phyloP scores from a whole-genome alignment of 371 early-diverging fungal genomes.

The Mortierella sp. region DNA sequence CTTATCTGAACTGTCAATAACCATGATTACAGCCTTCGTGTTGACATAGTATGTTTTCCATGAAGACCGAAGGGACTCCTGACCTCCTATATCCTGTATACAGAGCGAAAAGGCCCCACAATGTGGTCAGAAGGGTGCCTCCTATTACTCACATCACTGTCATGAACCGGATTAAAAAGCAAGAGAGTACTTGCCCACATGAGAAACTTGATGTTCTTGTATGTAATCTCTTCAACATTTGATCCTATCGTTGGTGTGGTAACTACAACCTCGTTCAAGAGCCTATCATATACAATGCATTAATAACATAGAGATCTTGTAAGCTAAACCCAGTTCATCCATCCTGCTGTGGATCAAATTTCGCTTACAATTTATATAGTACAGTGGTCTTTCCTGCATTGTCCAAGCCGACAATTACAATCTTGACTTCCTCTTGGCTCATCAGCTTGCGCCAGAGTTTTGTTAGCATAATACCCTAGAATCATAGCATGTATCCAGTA shows the following conservation, averaged over 20 bases:
- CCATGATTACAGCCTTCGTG: slow-evolving; percentile 84
- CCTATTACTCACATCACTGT: background rate
- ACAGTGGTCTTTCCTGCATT: slow-evolving; percentile 82
- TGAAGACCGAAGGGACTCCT: slow-evolving; percentile 75
- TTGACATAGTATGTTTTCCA: slow-evolving; percentile 83
- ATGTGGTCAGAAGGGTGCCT: background rate
- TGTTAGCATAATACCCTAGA: slow-evolving; percentile 58
- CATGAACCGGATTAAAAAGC: background rate
- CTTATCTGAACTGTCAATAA: slow-evolving; percentile 80
- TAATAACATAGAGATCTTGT: background rate
- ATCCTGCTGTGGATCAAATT: background rate
- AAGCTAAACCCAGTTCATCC: background rate
- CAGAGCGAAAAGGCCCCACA: background rate
- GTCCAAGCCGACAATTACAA: slow-evolving; percentile 76
- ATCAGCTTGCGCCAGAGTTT: slow-evolving; percentile 60
- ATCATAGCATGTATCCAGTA: background rate
- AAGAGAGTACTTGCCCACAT: slow-evolving; percentile 74
- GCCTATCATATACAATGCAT: slow-evolving; percentile 48
- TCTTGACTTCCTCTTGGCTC: slow-evolving; percentile 65
- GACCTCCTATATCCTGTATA: slow-evolving; percentile 79
- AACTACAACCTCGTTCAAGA: slow-evolving; percentile 77
- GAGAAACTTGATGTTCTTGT: slow-evolving; percentile 79
- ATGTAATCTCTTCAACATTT: slow-evolving; percentile 78
- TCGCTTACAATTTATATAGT: slow-evolving; percentile 65
- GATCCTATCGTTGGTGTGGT: slow-evolving; percentile 84